These are phyloP conservation scores for Urochloa ruziziensis DNA, from an alignment of 176 grass and related monocot species.

Conservation along the genomic window DNA sequence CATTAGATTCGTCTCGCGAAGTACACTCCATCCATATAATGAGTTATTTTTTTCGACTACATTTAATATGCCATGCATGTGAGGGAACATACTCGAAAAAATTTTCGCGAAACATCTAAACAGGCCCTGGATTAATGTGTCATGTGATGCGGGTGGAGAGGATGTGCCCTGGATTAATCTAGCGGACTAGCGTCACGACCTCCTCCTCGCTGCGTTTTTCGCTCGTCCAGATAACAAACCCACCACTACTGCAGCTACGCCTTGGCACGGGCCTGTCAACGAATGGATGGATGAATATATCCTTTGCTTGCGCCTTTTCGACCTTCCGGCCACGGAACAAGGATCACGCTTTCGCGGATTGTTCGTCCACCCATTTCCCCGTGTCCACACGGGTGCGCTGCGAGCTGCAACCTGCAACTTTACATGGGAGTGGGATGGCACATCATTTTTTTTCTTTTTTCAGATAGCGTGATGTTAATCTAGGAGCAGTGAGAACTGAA, in stretches of 20 bases:
- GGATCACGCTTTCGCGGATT: background rate
- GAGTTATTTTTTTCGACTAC: too few relatives aligned
- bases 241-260: background rate
- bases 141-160: background rate
- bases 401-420: too few relatives aligned
- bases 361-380: background rate
- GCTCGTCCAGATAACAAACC: conserved; percentile 17
- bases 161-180: conserved; percentile 11
- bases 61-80: too few relatives aligned
- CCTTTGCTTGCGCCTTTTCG: background rate
- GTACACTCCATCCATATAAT: too few relatives aligned
- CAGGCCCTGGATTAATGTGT: too few relatives aligned
- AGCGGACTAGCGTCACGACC: background rate
- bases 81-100: too few relatives aligned
- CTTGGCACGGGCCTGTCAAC: background rate
- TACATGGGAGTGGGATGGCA: background rate
- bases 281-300: background rate
- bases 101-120: too few relatives aligned
- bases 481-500: background rate
- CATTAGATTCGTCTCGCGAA: too few relatives aligned
- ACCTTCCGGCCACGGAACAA: conserved; percentile 8
- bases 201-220: too few relatives aligned
- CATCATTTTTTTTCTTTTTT: background rate
- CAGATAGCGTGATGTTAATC: background rate
- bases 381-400: conserved; percentile 6